These are phyloP conservation scores for Blastobotrys elegans DNA, from an alignment of 1,139 yeast species.

Conservation along the genomic window DNA sequence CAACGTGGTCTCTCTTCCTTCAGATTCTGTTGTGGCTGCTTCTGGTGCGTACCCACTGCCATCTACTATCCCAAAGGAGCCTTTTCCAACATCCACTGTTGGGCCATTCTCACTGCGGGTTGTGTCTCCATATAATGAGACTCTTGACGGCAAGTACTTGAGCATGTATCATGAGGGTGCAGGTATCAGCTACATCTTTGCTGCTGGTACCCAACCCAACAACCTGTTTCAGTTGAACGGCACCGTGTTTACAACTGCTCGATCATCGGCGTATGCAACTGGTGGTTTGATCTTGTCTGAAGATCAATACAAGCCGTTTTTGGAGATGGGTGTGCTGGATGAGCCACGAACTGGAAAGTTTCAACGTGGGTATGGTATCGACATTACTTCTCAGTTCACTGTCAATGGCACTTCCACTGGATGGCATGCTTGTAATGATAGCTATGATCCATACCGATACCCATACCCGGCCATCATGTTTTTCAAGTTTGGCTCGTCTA, in stretches of 20 bases:
- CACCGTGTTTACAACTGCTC: conserved; percentile 25
- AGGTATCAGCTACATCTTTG: conserved; percentile 42
- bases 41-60: not conserved
- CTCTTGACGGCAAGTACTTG: conserved; percentile 31
- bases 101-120: conserved; percentile 4
- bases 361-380: conserved; percentile 1
- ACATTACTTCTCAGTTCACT: not conserved
- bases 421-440: conserved; percentile 15
- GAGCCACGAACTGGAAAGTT: conserved; percentile 3
- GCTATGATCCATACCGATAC: conserved; percentile 15
- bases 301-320: not conserved
- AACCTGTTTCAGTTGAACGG: conserved; percentile 4
- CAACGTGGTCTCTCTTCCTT: not conserved
- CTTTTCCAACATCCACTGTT: not conserved
- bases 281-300: not conserved
- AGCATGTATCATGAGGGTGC: conserved; percentile 46
- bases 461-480: conserved; percentile 12
- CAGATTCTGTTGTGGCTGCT: not conserved
- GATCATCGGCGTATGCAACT: not conserved
- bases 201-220: not conserved
- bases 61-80: not conserved
- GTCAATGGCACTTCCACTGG: conserved; percentile 2
- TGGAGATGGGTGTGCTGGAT: conserved; percentile 6
- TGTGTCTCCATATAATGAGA: not conserved
- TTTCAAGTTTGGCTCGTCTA: not conserved